phyloP scores from a whole-genome alignment of 2,329 filamentous ascomycete genomes.

The Colletotrichum salicis region DNA sequence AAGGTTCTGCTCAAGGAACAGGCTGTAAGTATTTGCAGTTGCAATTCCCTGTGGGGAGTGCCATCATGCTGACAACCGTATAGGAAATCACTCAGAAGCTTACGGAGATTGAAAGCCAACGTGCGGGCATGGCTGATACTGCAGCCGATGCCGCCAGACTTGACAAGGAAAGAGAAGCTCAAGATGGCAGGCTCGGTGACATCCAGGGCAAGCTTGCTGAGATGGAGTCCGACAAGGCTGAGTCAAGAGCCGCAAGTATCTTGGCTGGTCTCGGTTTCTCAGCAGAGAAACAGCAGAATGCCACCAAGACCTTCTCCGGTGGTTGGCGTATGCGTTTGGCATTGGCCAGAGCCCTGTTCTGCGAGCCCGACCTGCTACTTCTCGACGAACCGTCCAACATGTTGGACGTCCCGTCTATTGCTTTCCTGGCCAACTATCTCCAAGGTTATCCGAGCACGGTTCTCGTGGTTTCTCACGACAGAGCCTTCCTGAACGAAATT shows the following conservation, averaged over 20 bases:
- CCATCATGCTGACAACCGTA: slow-evolving; percentile 46
- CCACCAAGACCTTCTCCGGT: slow-evolving; percentile 98
- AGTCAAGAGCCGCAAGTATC: slow-evolving; percentile 94
- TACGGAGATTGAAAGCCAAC: slow-evolving; percentile 79
- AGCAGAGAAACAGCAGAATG: slow-evolving; percentile 86
- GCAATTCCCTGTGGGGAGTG: not conserved
- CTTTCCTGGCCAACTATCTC: slow-evolving; percentile 95
- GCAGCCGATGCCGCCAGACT: slow-evolving; percentile 87
- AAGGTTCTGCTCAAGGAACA: slow-evolving; percentile 94
- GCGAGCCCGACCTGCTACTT: slow-evolving; percentile 93
- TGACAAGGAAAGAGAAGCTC: slow-evolving; percentile 87
- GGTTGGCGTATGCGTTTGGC: slow-evolving; percentile 99
- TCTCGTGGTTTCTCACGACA: slow-evolving; percentile 97
- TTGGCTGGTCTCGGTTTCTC: slow-evolving; percentile 98
- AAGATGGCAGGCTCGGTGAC: slow-evolving; percentile 90
- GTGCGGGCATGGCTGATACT: slow-evolving; percentile 86
- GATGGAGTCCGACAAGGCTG: slow-evolving; percentile 99
- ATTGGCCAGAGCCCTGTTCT: slow-evolving; percentile 93
- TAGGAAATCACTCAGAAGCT: slow-evolving; percentile 82
- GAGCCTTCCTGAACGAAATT: slow-evolving; percentile 98
- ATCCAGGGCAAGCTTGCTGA: slow-evolving; percentile 92
- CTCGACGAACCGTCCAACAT: slow-evolving; percentile 99
- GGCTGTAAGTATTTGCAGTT: slow-evolving; percentile 64
- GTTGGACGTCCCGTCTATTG: slow-evolving; percentile 99
- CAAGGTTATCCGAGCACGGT: slow-evolving; percentile 94